Conservation (phyloP, 2,329 filamentous ascomycete genomes). For the Pseudovirgaria hyperparasitica region DNA sequence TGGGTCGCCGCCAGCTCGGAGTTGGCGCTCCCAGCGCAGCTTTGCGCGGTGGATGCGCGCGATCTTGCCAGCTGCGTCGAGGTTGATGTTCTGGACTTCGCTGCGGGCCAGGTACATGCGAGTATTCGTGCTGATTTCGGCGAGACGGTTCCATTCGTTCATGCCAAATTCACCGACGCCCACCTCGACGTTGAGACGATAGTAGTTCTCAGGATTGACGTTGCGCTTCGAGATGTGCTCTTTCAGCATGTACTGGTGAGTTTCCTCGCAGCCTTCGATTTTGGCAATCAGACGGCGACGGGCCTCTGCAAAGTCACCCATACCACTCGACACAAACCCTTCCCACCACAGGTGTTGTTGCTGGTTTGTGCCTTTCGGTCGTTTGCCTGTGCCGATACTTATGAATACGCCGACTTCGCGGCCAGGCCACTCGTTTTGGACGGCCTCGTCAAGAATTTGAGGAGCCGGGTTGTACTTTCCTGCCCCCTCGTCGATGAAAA, state of each 20-base stretch:
- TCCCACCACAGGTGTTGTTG: slow-evolving; percentile 78
- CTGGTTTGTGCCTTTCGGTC: slow-evolving; percentile 58
- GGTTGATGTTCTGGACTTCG: slow-evolving; percentile 64
- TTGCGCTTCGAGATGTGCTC: slow-evolving; percentile 65
- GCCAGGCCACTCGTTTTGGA: slow-evolving; percentile 88
- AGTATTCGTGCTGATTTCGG: slow-evolving; percentile 88
- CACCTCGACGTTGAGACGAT: slow-evolving; percentile 90
- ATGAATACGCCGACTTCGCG: slow-evolving; percentile 85
- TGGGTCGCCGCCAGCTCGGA: slow-evolving; percentile 11
- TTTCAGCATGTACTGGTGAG: slow-evolving; percentile 72
- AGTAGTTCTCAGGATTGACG: slow-evolving; percentile 84
- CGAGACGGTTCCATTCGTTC: slow-evolving; percentile 94
- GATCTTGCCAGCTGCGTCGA: slow-evolving; percentile 65
- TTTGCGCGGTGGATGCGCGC: slow-evolving; percentile 73
- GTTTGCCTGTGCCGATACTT: slow-evolving; percentile 86
- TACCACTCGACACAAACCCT: slow-evolving; percentile 55
- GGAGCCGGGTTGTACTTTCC: slow-evolving; percentile 89
- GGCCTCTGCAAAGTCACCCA: slow-evolving; percentile 87
- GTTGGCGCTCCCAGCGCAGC: slow-evolving; percentile 45
- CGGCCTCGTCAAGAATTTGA: slow-evolving; percentile 76
- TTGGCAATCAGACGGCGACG: slow-evolving; percentile 73
- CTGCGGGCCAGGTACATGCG: slow-evolving; percentile 65
- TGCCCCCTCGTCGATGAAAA: slow-evolving; percentile 85
- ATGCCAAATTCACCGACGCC: slow-evolving; percentile 96
- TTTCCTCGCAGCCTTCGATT: slow-evolving; percentile 89